Percentiles rank a stretch among this genome's conserved stretches.
These are phyloP conservation scores for Protea cynaroides DNA, from an alignment of 164 flowering plant genomes.

Conservation along the genomic window DNA sequence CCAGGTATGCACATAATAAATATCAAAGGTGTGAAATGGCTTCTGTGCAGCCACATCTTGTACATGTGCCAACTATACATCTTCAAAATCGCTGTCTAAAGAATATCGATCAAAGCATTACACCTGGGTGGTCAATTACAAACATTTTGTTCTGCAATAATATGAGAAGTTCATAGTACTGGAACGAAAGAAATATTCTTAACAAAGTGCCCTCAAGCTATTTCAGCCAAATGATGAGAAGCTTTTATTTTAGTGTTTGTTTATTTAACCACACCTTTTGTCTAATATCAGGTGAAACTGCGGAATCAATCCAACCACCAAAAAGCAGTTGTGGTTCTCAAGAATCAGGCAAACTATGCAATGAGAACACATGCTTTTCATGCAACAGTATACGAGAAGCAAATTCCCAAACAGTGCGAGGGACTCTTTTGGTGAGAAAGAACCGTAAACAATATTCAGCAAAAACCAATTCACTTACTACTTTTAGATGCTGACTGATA, in stretches of 20 bases:
- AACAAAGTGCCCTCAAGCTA: not conserved
- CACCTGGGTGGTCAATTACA: not conserved
- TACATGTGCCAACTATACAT: not conserved
- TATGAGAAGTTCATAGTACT: not conserved
- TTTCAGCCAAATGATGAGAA: not conserved
- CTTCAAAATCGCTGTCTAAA: not conserved
- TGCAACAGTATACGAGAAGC: constrained; percentile 72
- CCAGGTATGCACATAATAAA: constrained; percentile 56
- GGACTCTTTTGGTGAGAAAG: constrained; percentile 65
- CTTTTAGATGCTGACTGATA: constrained; percentile 2
- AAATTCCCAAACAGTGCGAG: constrained; percentile 62
- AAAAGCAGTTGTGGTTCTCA: constrained; percentile 42
- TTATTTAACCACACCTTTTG: not conserved
- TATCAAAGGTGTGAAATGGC: not conserved
- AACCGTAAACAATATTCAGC: not conserved
- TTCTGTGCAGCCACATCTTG: not conserved
- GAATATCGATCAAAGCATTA: not conserved
- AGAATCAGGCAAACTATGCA: constrained; percentile 41
- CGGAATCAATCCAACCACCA: constrained; percentile 67
- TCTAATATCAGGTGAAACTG: constrained; percentile 72
- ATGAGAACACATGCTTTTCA: constrained; percentile 53
- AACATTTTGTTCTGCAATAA: not conserved
- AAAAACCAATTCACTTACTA: not conserved
- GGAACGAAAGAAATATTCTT: not conserved
- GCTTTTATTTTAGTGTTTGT: not conserved